Conservation (phyloP, 2,329 filamentous ascomycete genomes). For the Westerdykella ornata region DNA sequence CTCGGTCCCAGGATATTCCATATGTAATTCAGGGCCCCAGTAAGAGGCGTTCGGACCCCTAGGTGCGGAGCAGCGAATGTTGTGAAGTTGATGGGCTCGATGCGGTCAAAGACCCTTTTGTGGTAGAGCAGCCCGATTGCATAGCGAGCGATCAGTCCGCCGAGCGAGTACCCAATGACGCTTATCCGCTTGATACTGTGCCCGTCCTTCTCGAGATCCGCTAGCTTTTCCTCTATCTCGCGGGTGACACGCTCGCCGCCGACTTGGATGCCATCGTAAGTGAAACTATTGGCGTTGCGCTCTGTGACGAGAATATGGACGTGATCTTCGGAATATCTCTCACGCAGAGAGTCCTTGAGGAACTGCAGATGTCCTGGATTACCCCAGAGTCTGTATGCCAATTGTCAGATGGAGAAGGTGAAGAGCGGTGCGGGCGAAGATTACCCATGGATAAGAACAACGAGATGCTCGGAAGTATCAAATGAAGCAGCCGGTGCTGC, state of each 20-base stretch:
- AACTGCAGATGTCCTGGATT: slow-evolving; percentile 67
- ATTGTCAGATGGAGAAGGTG: slow-evolving; percentile 2
- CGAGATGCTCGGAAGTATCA: slow-evolving; percentile 56
- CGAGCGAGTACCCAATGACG: slow-evolving; percentile 82
- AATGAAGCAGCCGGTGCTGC: slow-evolving; percentile 6
- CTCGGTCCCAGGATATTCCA: slow-evolving; percentile 77
- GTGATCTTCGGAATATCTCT: slow-evolving; percentile 54
- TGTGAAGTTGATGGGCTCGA: slow-evolving; percentile 86
- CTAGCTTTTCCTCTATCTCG: slow-evolving; percentile 56
- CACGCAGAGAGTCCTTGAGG: slow-evolving; percentile 59
- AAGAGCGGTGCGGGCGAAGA: slow-evolving; percentile 15
- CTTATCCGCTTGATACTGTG: slow-evolving; percentile 74
- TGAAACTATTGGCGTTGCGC: slow-evolving; percentile 64
- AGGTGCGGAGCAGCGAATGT: slow-evolving; percentile 80
- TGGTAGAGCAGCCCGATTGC: slow-evolving; percentile 76
- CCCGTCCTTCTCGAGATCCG: slow-evolving; percentile 52
- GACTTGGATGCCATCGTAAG: slow-evolving; percentile 61
- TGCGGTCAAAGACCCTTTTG: slow-evolving; percentile 68
- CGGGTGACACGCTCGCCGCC: slow-evolving; percentile 60
- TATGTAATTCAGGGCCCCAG: slow-evolving; percentile 40
- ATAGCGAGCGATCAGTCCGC: slow-evolving; percentile 80
- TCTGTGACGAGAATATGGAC: slow-evolving; percentile 66
- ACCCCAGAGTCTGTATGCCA: slow-evolving; percentile 60
- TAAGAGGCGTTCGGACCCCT: slow-evolving; percentile 43
- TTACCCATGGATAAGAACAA: slow-evolving; percentile 70